These are phyloP conservation scores for Dactylella cylindrospora DNA, from an alignment of 2,329 filamentous ascomycete genomes.

Conservation along the genomic window DNA sequence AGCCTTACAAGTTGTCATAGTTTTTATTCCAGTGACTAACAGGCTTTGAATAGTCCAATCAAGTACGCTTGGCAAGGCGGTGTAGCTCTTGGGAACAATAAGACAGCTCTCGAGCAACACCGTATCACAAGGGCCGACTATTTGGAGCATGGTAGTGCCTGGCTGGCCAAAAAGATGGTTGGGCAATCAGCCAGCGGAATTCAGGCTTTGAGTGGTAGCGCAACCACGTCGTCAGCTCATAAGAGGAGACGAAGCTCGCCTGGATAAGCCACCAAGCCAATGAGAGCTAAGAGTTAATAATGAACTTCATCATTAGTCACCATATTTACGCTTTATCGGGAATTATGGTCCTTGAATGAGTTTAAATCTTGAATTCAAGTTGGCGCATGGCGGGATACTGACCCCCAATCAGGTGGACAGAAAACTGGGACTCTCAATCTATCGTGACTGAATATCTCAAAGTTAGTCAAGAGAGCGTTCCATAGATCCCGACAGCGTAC, in stretches of 20 bases:
- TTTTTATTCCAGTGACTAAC: neutral
- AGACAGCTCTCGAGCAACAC: conserved; percentile 64
- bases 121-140: conserved; percentile 88
- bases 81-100: conserved; percentile 71
- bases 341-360: too few relatives aligned
- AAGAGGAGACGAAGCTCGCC: conserved; percentile 34
- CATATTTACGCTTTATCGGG: too few relatives aligned
- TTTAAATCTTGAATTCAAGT: too few relatives aligned
- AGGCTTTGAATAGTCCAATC: conserved; percentile 59
- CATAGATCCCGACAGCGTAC: too few relatives aligned
- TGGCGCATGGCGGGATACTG: too few relatives aligned
- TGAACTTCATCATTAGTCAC: too few relatives aligned
- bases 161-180: conserved; percentile 72
- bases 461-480: too few relatives aligned
- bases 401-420: too few relatives aligned
- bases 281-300: too few relatives aligned
- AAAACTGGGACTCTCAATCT: too few relatives aligned
- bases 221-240: conserved; percentile 8
- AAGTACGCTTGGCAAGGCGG: conserved; percentile 83
- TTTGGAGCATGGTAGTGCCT: conserved; percentile 75
- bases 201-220: conserved; percentile 6
- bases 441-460: too few relatives aligned
- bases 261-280: too few relatives aligned
- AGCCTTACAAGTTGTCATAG: conserved; percentile 6
- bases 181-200: conserved; percentile 46